Percentiles rank a stretch among this genome's conserved stretches.
These are phyloP conservation scores for Fusarium vanettenii DNA, from an alignment of 2,329 filamentous ascomycete species.

Conservation along the genomic window DNA sequence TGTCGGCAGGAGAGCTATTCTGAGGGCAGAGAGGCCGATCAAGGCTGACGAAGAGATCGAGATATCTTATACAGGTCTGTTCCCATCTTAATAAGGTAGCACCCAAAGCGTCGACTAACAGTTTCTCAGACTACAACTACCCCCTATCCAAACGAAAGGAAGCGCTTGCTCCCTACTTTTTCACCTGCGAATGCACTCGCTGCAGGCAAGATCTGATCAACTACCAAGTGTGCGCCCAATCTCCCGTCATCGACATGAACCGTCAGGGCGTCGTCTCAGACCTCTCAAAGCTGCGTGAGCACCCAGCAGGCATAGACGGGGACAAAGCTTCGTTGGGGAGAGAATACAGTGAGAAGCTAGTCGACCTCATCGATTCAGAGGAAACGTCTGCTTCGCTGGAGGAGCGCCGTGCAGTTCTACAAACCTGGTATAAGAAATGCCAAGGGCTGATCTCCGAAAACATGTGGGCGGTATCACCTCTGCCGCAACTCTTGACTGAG, in stretches of 20 bases:
- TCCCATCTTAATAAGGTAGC: background rate
- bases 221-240: constrained; percentile 62
- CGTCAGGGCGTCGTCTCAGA: constrained; percentile 58
- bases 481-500: constrained; percentile 58
- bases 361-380: constrained; percentile 42
- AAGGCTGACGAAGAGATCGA: constrained; percentile 66
- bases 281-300: constrained; percentile 43
- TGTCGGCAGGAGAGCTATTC: constrained; percentile 59
- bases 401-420: constrained; percentile 38
- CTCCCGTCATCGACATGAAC: constrained; percentile 57
- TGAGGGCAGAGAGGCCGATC: constrained; percentile 64
- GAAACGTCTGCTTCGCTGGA: constrained; percentile 39
- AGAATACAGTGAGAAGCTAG: constrained; percentile 41
- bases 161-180: constrained; percentile 62
- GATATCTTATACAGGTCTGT: constrained; percentile 70
- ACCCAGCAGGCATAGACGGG: constrained; percentile 40
- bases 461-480: constrained; percentile 63
- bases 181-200: constrained; percentile 62
- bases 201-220: constrained; percentile 64
- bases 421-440: constrained; percentile 40
- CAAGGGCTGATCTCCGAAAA: constrained; percentile 38
- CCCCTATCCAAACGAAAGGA: constrained; percentile 56
- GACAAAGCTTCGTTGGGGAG: constrained; percentile 30
- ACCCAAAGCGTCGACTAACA: background rate
- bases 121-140: constrained; percentile 58